Evolutionary conservation across 805 yeast genomes (phyloP), one percentile per base, ranked within the genome.

Genomic region (Myxozyma vanderwaltii): DNA sequence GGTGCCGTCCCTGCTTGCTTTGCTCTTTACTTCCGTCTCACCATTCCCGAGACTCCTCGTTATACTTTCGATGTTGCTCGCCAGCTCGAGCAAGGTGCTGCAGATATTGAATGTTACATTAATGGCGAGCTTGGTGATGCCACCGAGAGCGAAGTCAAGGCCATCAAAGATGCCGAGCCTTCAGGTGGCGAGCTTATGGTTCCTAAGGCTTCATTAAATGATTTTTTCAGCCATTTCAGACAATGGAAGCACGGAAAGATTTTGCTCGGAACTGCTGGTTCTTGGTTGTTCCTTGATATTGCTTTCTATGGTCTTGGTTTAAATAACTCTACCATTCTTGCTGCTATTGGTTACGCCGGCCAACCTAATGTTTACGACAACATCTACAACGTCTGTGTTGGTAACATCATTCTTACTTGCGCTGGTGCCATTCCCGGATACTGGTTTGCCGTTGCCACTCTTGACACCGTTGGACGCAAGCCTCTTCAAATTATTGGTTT

Each of bases 381-480:
- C 47, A 77, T 91, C 64, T 86, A 85, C 79, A 83, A 90, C 75
- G 74, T 86, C 62, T 88, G 92, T 73, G 96, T 91, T 59, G 97
- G 97, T 84, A 90, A 90, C 77, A 81, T 90, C 80, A 90, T 90
- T 77, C 81, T 90, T 74, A 84, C 90, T 64, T 89, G 96, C 82
- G 97, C 97, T 58, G 97, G 97, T 80, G 82, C 94, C 47, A 83
- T 90, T 75, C 96, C 96, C 69, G 97, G 97, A 72, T 90, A 90
- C 77, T 90, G 96, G 96, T 77, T 81, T 62, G 73, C 92, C 33
- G 89, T 86, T 68, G 90, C 90, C 53, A 85, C 92, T 48, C 73
- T 90, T 61, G 97, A 90, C 76, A 79, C 77, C 39, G 68, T 90
- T 67, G 97, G 97, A 69, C 85, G 97, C 81, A 89, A 86, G 76